A percentile compares a stretch with the other conserved stretches of the same genome.
These are phyloP conservation scores for Tanacetum coccineum DNA, from an alignment of 129 eudicot genomes.

Conservation along the genomic window DNA sequence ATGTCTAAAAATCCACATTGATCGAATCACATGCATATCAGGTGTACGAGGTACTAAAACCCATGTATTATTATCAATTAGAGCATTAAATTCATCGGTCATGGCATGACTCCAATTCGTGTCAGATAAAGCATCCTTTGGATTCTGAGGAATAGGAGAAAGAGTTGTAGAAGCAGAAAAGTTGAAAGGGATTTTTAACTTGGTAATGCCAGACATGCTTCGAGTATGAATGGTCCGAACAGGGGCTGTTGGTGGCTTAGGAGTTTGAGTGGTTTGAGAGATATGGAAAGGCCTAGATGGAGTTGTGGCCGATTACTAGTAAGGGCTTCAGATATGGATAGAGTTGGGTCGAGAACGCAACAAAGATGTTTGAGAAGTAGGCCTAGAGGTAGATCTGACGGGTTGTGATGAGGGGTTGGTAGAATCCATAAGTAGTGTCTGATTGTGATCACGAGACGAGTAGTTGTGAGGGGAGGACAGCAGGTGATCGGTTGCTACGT, in stretches of 20 bases:
- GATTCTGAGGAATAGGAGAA: background rate
- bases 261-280: background rate
- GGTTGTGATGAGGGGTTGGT: too few relatives aligned
- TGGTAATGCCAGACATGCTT: conserved; percentile 7
- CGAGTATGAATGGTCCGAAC: background rate
- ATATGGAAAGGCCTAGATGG: too few relatives aligned
- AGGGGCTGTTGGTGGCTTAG: background rate
- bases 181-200: background rate
- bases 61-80: too few relatives aligned
- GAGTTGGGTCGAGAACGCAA: too few relatives aligned
- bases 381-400: too few relatives aligned
- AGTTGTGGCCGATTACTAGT: too few relatives aligned
- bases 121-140: background rate
- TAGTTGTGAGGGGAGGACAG: too few relatives aligned
- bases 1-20: background rate
- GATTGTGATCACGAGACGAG: too few relatives aligned
- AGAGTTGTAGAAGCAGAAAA: background rate
- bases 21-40: background rate
- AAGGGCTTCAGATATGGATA: too few relatives aligned
- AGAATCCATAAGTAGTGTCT: too few relatives aligned
- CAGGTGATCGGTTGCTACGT: too few relatives aligned
- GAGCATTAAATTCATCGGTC: background rate
- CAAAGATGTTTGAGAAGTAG: too few relatives aligned
- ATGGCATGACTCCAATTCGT: background rate
- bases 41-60: background rate